Base-by-base conservation (phyloP, 1,139 yeast genomes). In the Suhomyces choctaworum region DNA sequence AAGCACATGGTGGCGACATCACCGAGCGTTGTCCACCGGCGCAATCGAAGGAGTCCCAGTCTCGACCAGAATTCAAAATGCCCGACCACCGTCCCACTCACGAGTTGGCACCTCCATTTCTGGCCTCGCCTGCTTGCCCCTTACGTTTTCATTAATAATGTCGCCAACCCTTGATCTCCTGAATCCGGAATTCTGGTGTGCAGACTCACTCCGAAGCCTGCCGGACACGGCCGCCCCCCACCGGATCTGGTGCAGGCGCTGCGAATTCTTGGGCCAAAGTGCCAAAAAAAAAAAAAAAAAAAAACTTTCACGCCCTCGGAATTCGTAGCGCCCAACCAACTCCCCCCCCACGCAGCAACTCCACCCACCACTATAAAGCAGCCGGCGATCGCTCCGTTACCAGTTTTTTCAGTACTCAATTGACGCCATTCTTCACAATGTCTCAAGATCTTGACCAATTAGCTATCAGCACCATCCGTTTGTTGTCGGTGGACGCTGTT, bases 391-490 rank as follows among this genome's bases (percentile, higher is more conserved):
- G 20, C 20, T 8, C 20, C 7, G 6, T 6, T 17, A 8, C 6
- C 6, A 7, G 13, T 7, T 7, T 7, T 11, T 25, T 17, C 20
- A 17, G 7, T 17, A 17, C 20, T n/a, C n/a, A 6, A 17, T 24
- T 15, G 20, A 21, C 7, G 16, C n/a, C 10, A 9, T 12, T 14
- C 12, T 19, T 31, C 31, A 42, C 22, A 31, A 59, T 65, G 66
- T 52, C 64, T 34, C 34, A 32, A 32, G 58, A 58, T 40, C 70
- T 87, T 58, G 96, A 90, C 64, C 73, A 71, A 52, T 73, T 75
- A 63, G 85, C 96, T 41, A 73, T 94, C 66, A 76, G 79, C 73
- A 88, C 98, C 51, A 87, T 92, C 70, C 89, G 97, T 73, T 71
- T 84, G 48, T 76, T 94, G 56, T 80, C 97, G 29, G 90, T 85